Percentiles rank a stretch among this genome's conserved stretches.
Conservation (phyloP, 73 alveolate species). For the Uronychia setigera region DNA sequence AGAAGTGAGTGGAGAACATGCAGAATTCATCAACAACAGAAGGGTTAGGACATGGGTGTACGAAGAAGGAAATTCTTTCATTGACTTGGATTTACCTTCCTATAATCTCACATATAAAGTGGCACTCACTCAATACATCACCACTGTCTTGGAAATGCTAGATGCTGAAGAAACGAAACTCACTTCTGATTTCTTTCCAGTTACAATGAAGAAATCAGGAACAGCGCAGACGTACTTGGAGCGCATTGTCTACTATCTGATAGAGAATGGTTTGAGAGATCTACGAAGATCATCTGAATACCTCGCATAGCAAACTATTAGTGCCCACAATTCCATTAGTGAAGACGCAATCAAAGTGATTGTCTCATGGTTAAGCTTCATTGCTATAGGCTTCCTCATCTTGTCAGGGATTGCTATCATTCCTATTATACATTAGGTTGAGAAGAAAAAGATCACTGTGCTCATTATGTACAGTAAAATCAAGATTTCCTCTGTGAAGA, state of each 20-base stretch:
- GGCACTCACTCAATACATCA: neutral
- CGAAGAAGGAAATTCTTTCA: neutral
- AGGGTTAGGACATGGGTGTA: neutral
- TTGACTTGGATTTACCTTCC: neutral
- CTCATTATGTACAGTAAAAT: slow-evolving; percentile 4
- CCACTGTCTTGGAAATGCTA: neutral
- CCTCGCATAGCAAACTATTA: neutral
- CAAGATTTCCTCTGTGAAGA: neutral
- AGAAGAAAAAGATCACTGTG: neutral
- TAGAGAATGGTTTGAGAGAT: neutral
- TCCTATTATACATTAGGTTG: neutral
- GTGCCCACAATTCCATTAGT: neutral
- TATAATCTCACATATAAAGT: neutral
- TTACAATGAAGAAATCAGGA: neutral
- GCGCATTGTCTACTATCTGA: neutral
- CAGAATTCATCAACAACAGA: too few species aligned
- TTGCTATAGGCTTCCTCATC: neutral
- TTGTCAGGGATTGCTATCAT: neutral
- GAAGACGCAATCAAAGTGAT: neutral
- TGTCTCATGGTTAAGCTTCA: neutral
- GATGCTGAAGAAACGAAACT: neutral
- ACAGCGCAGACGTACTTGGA: neutral
- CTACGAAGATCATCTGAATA: neutral
- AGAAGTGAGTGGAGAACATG: too few species aligned
- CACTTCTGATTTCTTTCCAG: neutral